phyloP scores from a whole-genome alignment of 192 early-diverging fungal genomes.

The Linnemannia elongata region DNA sequence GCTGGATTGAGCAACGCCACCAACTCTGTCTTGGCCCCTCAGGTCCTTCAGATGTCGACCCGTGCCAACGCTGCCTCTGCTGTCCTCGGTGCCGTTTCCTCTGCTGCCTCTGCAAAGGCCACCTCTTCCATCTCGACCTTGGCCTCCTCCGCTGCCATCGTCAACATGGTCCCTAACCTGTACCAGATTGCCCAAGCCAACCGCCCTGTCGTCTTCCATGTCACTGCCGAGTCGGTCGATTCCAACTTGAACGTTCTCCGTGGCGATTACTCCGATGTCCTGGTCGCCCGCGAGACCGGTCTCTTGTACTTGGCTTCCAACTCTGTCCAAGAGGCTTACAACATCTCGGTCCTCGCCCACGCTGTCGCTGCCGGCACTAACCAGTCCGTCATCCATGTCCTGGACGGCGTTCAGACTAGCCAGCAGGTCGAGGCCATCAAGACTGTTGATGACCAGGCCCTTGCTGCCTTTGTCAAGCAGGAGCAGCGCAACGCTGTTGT shows the following conservation, averaged over 20 bases:
- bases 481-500: constrained; percentile 16
- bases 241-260: constrained; percentile 67
- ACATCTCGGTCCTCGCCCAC: constrained; percentile 89
- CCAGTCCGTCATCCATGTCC: constrained; percentile 87
- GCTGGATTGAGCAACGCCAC: constrained; percentile 76
- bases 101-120: constrained; percentile 15
- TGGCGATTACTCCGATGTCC: constrained; percentile 77
- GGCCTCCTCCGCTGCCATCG: constrained; percentile 80
- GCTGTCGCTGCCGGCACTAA: constrained; percentile 71
- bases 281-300: constrained; percentile 83
- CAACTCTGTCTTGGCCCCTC: constrained; percentile 66
- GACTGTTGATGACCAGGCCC: constrained; percentile 63
- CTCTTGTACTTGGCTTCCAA: constrained; percentile 82
- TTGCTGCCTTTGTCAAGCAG: constrained; percentile 58
- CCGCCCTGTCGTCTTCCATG: constrained; percentile 86
- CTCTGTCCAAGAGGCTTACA: constrained; percentile 90
- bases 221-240: constrained; percentile 77
- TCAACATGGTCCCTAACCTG: constrained; percentile 88
- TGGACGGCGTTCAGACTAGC: constrained; percentile 77
- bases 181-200: constrained; percentile 73
- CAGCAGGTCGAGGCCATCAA: constrained; percentile 65
- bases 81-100: constrained; percentile 80
- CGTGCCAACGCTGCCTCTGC: constrained; percentile 83
- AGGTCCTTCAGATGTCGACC: constrained; percentile 84
- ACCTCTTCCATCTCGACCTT: constrained; percentile 70